phyloP scores from a whole-genome alignment of 345 rosid species.

The Camelina sativa region DNA sequence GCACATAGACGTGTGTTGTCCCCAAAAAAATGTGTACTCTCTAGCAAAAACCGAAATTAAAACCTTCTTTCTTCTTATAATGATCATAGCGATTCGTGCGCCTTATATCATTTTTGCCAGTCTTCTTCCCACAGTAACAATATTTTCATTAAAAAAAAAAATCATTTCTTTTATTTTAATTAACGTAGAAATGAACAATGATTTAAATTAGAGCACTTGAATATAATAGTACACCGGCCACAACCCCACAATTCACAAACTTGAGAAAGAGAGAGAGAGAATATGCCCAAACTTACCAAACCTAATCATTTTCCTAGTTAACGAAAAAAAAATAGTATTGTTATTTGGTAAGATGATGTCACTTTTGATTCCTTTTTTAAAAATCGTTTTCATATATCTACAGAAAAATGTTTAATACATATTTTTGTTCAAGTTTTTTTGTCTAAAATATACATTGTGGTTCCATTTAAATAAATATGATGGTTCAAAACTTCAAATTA shows the following conservation, averaged over 20 bases:
- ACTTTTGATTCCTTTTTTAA: neutral
- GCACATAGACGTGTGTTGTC: neutral
- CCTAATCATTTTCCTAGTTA: slow-evolving; percentile 34
- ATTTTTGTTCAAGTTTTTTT: neutral
- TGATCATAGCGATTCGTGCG: neutral
- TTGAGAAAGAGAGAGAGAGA: neutral
- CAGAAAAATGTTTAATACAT: neutral
- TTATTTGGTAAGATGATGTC: slow-evolving; percentile 9
- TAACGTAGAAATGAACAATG: neutral
- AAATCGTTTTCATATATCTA: neutral
- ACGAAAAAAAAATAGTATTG: neutral
- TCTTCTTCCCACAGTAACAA: neutral
- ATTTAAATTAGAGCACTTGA: neutral
- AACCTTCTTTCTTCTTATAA: neutral
- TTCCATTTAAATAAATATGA: neutral
- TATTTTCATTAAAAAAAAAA: neutral
- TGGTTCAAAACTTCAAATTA: neutral
- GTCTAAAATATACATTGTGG: neutral
- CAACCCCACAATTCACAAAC: slow-evolving; percentile 21
- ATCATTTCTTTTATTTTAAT: neutral
- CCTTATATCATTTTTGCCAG: neutral
- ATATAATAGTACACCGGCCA: slow-evolving; percentile 38
- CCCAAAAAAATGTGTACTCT: neutral
- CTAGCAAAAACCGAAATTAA: neutral
- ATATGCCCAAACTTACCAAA: slow-evolving; percentile 25